These are phyloP conservation scores for Colletotrichum paranaense DNA, from an alignment of 2,329 filamentous ascomycete species.

Conservation along the genomic window DNA sequence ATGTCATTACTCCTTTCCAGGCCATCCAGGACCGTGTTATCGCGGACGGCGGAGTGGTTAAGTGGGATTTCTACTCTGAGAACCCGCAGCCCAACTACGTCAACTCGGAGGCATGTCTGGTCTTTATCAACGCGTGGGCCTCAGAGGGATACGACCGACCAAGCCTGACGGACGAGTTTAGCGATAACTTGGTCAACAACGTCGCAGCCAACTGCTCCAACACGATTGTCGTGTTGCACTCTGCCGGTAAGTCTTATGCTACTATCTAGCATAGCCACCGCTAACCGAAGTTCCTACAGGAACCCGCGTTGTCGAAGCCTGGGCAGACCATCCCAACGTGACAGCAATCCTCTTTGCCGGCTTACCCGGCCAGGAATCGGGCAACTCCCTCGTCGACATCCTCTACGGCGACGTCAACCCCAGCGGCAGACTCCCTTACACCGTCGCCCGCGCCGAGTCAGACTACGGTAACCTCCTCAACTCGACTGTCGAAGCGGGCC, in stretches of 20 bases:
- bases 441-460: constrained; percentile 70
- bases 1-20: constrained; percentile 64
- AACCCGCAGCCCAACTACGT: constrained; percentile 54
- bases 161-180: constrained; percentile 71
- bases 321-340: constrained; percentile 63
- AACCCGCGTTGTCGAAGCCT: constrained; percentile 57
- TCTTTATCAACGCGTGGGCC: constrained; percentile 75
- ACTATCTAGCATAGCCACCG: neutral
- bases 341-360: constrained; percentile 66
- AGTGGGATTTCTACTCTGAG: constrained; percentile 66
- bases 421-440: constrained; percentile 81
- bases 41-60: constrained; percentile 66
- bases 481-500: constrained; percentile 61
- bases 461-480: constrained; percentile 80
- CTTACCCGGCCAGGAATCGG: constrained; percentile 66
- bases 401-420: constrained; percentile 59
- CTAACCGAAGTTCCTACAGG: neutral
- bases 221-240: constrained; percentile 74
- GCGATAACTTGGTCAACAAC: constrained; percentile 65
- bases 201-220: constrained; percentile 70
- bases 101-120: constrained; percentile 72
- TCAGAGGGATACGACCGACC: constrained; percentile 77
- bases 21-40: constrained; percentile 63
- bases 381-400: constrained; percentile 57
- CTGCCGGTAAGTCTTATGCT: constrained; percentile 59